These are phyloP conservation scores for Scedosporium dehoogii DNA, from an alignment of 2,329 filamentous ascomycete species.

Conservation along the genomic window DNA sequence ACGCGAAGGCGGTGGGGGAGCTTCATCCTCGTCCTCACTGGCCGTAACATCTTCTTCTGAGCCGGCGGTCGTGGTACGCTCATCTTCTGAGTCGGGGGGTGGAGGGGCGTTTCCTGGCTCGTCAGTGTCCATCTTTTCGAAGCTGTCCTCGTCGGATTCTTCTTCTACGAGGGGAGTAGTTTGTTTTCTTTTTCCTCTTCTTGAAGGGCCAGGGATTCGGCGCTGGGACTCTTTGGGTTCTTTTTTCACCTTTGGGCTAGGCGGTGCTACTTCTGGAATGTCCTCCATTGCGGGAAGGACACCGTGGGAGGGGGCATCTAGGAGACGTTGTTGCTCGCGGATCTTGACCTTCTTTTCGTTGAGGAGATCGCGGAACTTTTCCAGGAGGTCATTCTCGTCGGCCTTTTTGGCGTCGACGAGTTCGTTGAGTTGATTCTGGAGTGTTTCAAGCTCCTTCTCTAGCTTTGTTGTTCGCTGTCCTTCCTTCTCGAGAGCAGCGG, in stretches of 20 bases:
- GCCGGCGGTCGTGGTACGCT: slow-evolving; percentile 29
- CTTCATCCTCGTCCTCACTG: slow-evolving; percentile 29
- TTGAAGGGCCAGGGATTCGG: slow-evolving; percentile 25
- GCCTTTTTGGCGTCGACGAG: slow-evolving; percentile 55
- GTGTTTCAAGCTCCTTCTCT: slow-evolving; percentile 44
- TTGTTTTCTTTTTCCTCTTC: slow-evolving; percentile 37
- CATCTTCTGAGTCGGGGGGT: slow-evolving; percentile 22
- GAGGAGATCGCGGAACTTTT: slow-evolving; percentile 59
- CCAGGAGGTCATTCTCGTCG: slow-evolving; percentile 55
- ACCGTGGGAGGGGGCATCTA: slow-evolving; percentile 37
- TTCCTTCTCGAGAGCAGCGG: slow-evolving; percentile 30
- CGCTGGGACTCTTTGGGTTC: slow-evolving; percentile 3
- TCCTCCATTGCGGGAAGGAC: neutral
- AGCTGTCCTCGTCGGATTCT: slow-evolving; percentile 33
- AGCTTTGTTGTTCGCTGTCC: slow-evolving; percentile 34
- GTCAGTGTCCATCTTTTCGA: slow-evolving; percentile 43
- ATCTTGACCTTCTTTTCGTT: slow-evolving; percentile 79
- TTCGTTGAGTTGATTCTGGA: slow-evolving; percentile 55
- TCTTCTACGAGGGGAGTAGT: slow-evolving; percentile 16
- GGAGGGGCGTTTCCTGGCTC: slow-evolving; percentile 15
- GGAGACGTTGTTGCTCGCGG: slow-evolving; percentile 56
- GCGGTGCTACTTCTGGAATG: neutral
- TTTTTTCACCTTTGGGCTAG: slow-evolving; percentile 5
- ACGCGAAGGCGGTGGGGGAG: neutral
- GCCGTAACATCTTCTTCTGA: slow-evolving; percentile 27